Evolutionary conservation across 768 basidiomycete species (phyloP).

Genomic region (Hydnomerulius pinastri): DNA sequence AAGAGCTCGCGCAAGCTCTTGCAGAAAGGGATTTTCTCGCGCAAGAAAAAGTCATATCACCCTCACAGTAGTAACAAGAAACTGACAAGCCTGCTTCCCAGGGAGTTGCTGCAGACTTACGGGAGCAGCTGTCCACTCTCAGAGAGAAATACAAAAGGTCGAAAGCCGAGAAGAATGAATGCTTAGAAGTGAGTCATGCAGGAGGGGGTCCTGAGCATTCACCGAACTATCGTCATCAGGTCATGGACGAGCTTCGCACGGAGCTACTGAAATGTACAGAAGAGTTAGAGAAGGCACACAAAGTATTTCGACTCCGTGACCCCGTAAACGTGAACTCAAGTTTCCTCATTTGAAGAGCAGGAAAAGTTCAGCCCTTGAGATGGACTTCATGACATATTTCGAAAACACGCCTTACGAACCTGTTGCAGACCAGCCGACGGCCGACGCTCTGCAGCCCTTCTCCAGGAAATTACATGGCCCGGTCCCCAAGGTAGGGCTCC

Average conservation of each 20-base stretch:
- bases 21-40: conserved; percentile 17
- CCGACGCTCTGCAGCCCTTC: conserved; percentile 8
- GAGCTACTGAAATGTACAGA: conserved; percentile 14
- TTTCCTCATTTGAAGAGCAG: no score
- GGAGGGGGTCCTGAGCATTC: no score
- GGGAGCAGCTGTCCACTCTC: conserved; percentile 10
- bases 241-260: conserved; percentile 19
- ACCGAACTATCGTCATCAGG: conserved; percentile 10
- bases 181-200: conserved; percentile 19
- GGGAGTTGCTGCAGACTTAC: conserved; percentile 11
- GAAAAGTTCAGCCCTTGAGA: conserved; percentile 12
- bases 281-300: conserved; percentile 24
- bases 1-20: conserved; percentile 14
- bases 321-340: no score
- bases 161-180: conserved; percentile 19
- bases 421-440: conserved; percentile 12
- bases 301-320: no score
- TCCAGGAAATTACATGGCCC: neutral
- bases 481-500: conserved; percentile 22
- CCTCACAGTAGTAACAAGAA: no score
- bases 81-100: conserved; percentile 15
- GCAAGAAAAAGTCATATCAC: conserved; percentile 18
- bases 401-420: conserved; percentile 7
- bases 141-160: conserved; percentile 22
- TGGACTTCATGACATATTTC: conserved; percentile 15